phyloP scores from a whole-genome alignment of 2,329 filamentous ascomycete species.

The Verticillium klebahnii region DNA sequence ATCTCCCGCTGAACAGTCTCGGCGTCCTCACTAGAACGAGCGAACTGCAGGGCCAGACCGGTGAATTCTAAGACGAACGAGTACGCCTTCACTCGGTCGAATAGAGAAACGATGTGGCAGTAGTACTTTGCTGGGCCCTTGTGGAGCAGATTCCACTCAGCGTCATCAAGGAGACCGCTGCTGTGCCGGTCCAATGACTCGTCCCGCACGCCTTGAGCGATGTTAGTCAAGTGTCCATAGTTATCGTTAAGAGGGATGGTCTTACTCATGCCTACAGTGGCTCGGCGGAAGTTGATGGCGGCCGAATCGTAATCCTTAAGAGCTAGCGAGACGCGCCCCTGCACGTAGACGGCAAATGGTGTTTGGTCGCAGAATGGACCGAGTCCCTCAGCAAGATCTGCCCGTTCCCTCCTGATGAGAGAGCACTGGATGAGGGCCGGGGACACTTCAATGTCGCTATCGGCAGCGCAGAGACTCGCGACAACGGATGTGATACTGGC shows the following conservation, averaged over 20 bases:
- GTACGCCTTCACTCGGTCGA: conserved; percentile 71
- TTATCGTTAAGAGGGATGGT: conserved; percentile 13
- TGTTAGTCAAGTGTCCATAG: conserved; percentile 19
- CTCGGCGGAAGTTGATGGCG: conserved; percentile 72
- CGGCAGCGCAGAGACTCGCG: conserved; percentile 58
- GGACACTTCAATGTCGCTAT: conserved; percentile 62
- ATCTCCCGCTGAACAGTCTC: conserved; percentile 60
- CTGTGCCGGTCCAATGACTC: conserved; percentile 49
- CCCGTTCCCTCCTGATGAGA: conserved; percentile 53
- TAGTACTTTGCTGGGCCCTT: conserved; percentile 80
- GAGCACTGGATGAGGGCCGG: conserved; percentile 58
- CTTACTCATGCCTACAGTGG: conserved; percentile 78
- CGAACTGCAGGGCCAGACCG: conserved; percentile 66
- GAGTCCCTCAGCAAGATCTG: conserved; percentile 56
- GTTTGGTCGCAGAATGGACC: conserved; percentile 51
- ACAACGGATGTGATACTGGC: conserved; percentile 63
- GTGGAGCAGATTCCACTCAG: conserved; percentile 65
- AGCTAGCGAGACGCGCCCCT: conserved; percentile 72
- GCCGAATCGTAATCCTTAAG: conserved; percentile 71
- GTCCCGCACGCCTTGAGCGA: conserved; percentile 36
- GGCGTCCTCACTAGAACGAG: conserved; percentile 27
- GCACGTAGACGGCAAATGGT: conserved; percentile 72
- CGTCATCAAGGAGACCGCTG: conserved; percentile 66
- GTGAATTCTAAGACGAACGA: conserved; percentile 83
- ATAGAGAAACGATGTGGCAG: conserved; percentile 77